phyloP scores from a whole-genome alignment of 768 basidiomycete genomes.

The Tulasnella sp. region DNA sequence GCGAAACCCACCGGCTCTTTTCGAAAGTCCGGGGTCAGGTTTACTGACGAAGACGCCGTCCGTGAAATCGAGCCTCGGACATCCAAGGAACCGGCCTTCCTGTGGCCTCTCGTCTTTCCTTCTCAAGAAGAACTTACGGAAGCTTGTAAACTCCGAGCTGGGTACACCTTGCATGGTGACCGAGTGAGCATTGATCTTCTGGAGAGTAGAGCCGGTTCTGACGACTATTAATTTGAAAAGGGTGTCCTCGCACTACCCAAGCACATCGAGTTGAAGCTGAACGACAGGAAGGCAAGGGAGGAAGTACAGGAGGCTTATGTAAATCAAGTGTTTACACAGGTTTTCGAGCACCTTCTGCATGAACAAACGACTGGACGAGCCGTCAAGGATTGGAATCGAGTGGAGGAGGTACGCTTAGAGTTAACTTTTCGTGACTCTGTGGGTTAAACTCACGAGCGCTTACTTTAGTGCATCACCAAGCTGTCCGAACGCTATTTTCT shows the following conservation, averaged over 20 bases:
- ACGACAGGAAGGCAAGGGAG: neutral
- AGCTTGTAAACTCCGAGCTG: neutral
- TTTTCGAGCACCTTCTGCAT: neutral
- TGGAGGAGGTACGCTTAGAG: neutral
- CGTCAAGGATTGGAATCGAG: neutral
- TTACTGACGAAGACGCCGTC: too few relatives aligned
- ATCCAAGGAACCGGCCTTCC: neutral
- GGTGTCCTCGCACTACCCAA: neutral
- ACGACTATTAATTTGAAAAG: neutral
- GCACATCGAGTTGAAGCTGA: neutral
- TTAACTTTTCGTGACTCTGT: neutral
- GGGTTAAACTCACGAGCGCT: neutral
- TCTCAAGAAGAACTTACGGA: neutral
- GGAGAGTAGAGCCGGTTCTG: neutral
- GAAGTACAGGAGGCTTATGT: neutral
- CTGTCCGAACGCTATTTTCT: too few relatives aligned
- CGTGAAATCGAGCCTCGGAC: neutral
- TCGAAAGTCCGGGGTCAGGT: too few relatives aligned
- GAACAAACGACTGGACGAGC: neutral
- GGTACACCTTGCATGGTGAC: neutral
- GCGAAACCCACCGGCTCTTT: neutral
- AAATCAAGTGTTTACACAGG: neutral
- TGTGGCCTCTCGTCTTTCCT: neutral
- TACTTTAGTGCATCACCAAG: too few relatives aligned
- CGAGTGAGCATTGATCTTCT: neutral